phyloP scores from a whole-genome alignment of 2,329 filamentous ascomycete genomes.

The Aureobasidium leucospermi region DNA sequence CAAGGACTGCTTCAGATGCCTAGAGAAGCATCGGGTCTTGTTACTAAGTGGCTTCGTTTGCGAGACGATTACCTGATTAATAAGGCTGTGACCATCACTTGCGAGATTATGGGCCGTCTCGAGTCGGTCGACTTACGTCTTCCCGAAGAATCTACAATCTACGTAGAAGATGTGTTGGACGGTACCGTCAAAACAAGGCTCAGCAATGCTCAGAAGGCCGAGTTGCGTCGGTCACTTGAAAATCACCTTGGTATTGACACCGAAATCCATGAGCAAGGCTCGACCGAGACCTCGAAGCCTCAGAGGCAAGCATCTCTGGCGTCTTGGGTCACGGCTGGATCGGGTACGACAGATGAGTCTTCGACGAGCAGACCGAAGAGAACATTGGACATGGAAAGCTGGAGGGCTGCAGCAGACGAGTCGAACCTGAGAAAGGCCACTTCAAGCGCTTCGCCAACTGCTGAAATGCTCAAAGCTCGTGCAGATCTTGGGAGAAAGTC shows the following conservation, averaged over 20 bases:
- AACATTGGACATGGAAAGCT: conserved; percentile 29
- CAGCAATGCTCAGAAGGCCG: conserved; percentile 73
- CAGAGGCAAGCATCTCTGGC: conserved; percentile 35
- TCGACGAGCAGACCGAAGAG: conserved; percentile 15
- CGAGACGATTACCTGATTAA: conserved; percentile 80
- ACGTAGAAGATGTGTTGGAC: conserved; percentile 60
- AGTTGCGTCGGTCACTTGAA: conserved; percentile 60
- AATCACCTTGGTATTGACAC: conserved; percentile 36
- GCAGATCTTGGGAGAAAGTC: conserved; percentile 25
- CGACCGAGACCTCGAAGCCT: conserved; percentile 21
- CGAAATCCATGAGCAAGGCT: conserved; percentile 18
- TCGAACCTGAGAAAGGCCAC: conserved; percentile 24
- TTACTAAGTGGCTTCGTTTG: conserved; percentile 83
- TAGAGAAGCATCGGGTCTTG: conserved; percentile 55
- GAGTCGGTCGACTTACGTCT: conserved; percentile 69
- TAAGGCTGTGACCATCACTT: conserved; percentile 73
- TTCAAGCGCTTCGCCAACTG: conserved; percentile 24
- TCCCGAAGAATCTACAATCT: conserved; percentile 49
- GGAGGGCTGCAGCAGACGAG: conserved; percentile 27
- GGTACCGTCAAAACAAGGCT: conserved; percentile 68
- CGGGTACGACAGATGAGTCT: conserved; percentile 19
- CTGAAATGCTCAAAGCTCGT: conserved; percentile 17
- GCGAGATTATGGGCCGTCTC: conserved; percentile 77
- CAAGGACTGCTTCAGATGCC: conserved; percentile 58
- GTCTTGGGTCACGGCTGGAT: conserved; percentile 32